These are phyloP conservation scores for Barnettozyma pratensis DNA, from an alignment of 805 yeast genomes.

Conservation along the genomic window DNA sequence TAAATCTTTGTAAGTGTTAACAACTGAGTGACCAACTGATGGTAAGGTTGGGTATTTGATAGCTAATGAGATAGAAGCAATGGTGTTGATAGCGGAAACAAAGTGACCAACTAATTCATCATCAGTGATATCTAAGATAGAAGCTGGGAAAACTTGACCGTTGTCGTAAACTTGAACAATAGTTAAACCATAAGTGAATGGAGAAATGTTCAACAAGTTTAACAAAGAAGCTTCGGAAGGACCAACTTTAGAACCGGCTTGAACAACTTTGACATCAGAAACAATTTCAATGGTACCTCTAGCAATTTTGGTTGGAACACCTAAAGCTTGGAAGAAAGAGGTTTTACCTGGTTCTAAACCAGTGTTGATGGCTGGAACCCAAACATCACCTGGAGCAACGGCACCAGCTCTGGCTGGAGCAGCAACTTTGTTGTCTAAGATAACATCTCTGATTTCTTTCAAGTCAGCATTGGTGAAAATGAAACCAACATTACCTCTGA, in stretches of 20 bases:
- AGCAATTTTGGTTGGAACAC: slow-evolving; percentile 99
- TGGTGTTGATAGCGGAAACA: slow-evolving; percentile 84
- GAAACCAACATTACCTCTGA: slow-evolving; percentile 99
- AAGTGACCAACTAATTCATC: slow-evolving; percentile 93
- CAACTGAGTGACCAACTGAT: slow-evolving; percentile 97
- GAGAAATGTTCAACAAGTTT: slow-evolving; percentile 99
- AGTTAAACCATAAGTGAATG: slow-evolving; percentile 98
- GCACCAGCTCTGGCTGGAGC: slow-evolving; percentile 99
- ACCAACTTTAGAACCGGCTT: slow-evolving; percentile 85
- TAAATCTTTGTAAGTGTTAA: slow-evolving; percentile 99
- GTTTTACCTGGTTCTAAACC: slow-evolving; percentile 99
- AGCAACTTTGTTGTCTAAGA: slow-evolving; percentile 92
- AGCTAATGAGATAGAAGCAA: slow-evolving; percentile 96
- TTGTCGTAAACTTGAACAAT: slow-evolving; percentile 97
- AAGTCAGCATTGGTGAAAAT: slow-evolving; percentile 97
- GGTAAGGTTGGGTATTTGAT: slow-evolving; percentile 99
- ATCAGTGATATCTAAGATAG: slow-evolving; percentile 97
- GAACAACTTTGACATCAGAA: slow-evolving; percentile 93
- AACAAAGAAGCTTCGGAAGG: slow-evolving; percentile 98
- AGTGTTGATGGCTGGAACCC: slow-evolving; percentile 99
- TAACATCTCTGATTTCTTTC: slow-evolving; percentile 83
- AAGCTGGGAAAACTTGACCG: slow-evolving; percentile 96
- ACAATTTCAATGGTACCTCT: slow-evolving; percentile 99
- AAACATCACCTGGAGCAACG: slow-evolving; percentile 95
- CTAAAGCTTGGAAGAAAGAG: slow-evolving; percentile 99